Evolutionary conservation across 2,329 filamentous ascomycete species (phyloP).

Genomic region (Sphaceloma murrayae): DNA sequence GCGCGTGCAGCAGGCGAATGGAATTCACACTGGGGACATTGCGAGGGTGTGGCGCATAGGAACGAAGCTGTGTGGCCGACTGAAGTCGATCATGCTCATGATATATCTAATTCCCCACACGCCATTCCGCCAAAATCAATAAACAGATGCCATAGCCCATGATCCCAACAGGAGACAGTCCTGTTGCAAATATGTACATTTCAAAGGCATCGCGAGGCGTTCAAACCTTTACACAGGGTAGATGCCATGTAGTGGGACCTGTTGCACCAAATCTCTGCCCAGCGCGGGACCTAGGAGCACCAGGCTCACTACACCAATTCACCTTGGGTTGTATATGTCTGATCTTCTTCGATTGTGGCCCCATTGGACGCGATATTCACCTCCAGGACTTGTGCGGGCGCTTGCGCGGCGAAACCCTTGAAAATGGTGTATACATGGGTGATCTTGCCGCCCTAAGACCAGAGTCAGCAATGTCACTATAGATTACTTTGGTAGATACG

Average conservation of each 20-base stretch:
- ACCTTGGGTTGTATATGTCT: constrained; percentile 31
- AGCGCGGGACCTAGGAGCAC: no score
- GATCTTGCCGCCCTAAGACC: constrained; percentile 54
- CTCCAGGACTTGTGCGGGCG: constrained; percentile 59
- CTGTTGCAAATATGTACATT: not conserved
- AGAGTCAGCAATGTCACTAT: constrained; percentile 15
- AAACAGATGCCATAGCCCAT: not conserved
- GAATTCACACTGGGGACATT: no score
- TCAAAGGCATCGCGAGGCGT: no score
- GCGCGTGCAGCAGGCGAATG: no score
- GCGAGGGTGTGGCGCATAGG: no score
- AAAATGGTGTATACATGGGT: constrained; percentile 48
- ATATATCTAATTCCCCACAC: not conserved
- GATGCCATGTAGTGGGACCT: no score
- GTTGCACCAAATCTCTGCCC: no score
- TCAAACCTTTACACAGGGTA: no score
- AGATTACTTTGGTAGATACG: constrained; percentile 22
- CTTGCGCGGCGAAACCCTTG: constrained; percentile 41
- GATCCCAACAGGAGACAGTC: not conserved
- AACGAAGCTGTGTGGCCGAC: no score
- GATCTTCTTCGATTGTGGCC: constrained; percentile 67
- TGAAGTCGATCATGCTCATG: no score
- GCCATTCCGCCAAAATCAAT: not conserved
- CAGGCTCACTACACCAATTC: not conserved
- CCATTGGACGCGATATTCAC: constrained; percentile 51